These are phyloP conservation scores for Kalmusia sp. DNA, from an alignment of 2,329 filamentous ascomycete genomes.

Conservation along the genomic window DNA sequence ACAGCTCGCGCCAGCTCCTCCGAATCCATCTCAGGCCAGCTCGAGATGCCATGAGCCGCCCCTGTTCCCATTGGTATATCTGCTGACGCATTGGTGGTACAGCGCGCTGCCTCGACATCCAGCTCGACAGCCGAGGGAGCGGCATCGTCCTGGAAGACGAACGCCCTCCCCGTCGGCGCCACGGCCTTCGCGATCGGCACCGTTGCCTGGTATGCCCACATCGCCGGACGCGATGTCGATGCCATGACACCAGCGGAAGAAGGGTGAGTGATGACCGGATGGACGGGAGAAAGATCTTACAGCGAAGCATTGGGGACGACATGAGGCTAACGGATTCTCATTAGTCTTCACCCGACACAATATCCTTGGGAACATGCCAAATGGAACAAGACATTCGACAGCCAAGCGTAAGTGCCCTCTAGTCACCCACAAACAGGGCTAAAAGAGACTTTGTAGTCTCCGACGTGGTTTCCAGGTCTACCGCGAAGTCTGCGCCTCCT, in stretches of 20 bases:
- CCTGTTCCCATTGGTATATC: slow-evolving; percentile 33
- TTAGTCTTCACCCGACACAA: slow-evolving; percentile 84
- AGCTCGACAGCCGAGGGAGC: slow-evolving; percentile 72
- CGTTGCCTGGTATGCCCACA: slow-evolving; percentile 96
- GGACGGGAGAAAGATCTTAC: slow-evolving; percentile 32
- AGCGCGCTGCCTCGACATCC: slow-evolving; percentile 72
- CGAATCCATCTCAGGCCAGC: slow-evolving; percentile 27
- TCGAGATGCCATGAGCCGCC: slow-evolving; percentile 19
- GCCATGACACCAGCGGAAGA: slow-evolving; percentile 95
- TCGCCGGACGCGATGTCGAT: slow-evolving; percentile 86
- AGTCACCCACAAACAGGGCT: background rate
- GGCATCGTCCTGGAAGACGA: slow-evolving; percentile 80
- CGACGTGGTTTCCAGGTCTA: slow-evolving; percentile 99
- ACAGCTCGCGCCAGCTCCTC: slow-evolving; percentile 37
- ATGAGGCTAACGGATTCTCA: slow-evolving; percentile 29
- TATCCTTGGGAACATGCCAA: slow-evolving; percentile 97
- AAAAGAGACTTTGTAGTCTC: slow-evolving; percentile 67
- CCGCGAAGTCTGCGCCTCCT: slow-evolving; percentile 96
- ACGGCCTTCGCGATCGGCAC: slow-evolving; percentile 87
- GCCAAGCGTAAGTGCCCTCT: slow-evolving; percentile 78
- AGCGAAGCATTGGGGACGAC: slow-evolving; percentile 34
- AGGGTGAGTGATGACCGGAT: slow-evolving; percentile 74
- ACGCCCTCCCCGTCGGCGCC: slow-evolving; percentile 84
- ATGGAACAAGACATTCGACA: slow-evolving; percentile 95
- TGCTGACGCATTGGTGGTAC: slow-evolving; percentile 43